phyloP scores from a whole-genome alignment of 768 basidiomycete species.

The Boletus patriciae region DNA sequence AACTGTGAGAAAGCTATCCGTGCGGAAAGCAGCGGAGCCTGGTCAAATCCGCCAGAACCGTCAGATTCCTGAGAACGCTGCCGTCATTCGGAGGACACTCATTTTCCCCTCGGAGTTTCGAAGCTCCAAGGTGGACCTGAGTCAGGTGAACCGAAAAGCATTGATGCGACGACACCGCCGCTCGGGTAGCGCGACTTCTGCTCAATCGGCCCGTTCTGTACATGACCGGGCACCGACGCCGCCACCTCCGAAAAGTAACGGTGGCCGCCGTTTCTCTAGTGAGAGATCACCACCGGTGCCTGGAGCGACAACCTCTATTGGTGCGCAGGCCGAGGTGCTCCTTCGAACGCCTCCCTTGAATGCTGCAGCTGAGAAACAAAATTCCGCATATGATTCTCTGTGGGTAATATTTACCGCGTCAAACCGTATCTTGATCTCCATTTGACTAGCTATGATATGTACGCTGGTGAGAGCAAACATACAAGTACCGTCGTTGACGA shows the following conservation, averaged over 20 bases:
- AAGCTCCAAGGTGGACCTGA: slow-evolving; percentile 56
- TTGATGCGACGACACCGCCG: slow-evolving; percentile 53
- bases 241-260: slow-evolving; percentile 66
- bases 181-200: slow-evolving; percentile 57
- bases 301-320: slow-evolving; percentile 53
- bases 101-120: slow-evolving; percentile 72
- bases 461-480: slow-evolving; percentile 56
- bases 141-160: slow-evolving; percentile 53
- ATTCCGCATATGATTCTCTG: slow-evolving; percentile 76
- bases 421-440: slow-evolving; percentile 17
- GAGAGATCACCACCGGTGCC: slow-evolving; percentile 72
- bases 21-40: slow-evolving; percentile 25
- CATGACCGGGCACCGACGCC: slow-evolving; percentile 84
- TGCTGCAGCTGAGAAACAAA: slow-evolving; percentile 59
- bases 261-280: slow-evolving; percentile 59
- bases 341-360: slow-evolving; percentile 43
- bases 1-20: slow-evolving; percentile 29
- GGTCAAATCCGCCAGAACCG: slow-evolving; percentile 33
- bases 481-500: slow-evolving; percentile 38
- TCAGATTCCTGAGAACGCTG: slow-evolving; percentile 38
- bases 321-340: slow-evolving; percentile 37
- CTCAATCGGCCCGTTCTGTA: slow-evolving; percentile 67
- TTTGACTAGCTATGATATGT: slow-evolving; percentile 72
- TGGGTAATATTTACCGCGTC: slow-evolving; percentile 41
- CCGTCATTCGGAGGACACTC: slow-evolving; percentile 75